Conservation (phyloP, 257 asterid genomes). For the Verbena officinalis region DNA sequence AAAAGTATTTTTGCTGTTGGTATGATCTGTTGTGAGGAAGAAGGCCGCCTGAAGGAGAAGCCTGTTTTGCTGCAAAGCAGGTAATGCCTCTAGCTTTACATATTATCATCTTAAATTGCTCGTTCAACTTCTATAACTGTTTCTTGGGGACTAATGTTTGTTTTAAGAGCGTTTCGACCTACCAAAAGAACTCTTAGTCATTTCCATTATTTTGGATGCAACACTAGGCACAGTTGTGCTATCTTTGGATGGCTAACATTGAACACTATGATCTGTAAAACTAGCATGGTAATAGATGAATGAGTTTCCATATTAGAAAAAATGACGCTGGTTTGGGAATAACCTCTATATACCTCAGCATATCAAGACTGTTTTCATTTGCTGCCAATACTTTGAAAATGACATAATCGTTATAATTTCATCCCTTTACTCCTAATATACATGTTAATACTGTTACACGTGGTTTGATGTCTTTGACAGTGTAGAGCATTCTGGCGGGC, state of each 20-base stretch:
- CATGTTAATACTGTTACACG: conserved; percentile 16
- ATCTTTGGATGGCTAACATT: neutral
- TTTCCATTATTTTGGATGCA: conserved; percentile 9
- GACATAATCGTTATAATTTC: neutral
- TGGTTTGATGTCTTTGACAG: conserved; percentile 43
- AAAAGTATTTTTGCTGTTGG: conserved; percentile 88
- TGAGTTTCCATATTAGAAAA: neutral
- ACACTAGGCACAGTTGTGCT: conserved; percentile 6
- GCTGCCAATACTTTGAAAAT: neutral
- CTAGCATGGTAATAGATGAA: conserved; percentile 3
- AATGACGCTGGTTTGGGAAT: conserved; percentile 1
- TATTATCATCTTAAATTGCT: conserved; percentile 16
- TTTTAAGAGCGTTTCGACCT: conserved; percentile 10
- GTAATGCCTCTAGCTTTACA: conserved; percentile 36
- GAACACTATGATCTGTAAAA: conserved; percentile 5
- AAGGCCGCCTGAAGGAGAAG: conserved; percentile 95
- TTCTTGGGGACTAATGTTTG: conserved; percentile 8
- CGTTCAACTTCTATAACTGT: conserved; percentile 17
- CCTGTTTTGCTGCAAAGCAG: conserved; percentile 93
- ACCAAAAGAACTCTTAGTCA: conserved; percentile 16
- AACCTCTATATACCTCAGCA: conserved; percentile 5
- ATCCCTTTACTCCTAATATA: neutral
- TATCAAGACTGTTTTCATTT: neutral
- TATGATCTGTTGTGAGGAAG: conserved; percentile 96
- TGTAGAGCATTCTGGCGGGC: conserved; percentile 98